Base-by-base conservation (phyloP, 441 rosid species). In the Aquilaria agallochum region DNA sequence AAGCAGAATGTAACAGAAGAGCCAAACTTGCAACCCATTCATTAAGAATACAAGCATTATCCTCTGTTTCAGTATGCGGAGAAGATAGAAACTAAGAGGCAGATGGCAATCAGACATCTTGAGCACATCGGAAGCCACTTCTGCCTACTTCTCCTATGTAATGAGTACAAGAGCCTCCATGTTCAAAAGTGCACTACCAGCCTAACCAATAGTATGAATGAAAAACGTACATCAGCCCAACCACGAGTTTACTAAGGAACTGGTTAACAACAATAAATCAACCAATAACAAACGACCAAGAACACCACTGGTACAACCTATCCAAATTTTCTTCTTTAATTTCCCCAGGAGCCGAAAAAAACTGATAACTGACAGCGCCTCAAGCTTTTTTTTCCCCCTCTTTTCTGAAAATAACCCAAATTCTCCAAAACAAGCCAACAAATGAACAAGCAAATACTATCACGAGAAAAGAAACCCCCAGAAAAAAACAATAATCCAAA, bases 21-120 rank as follows among this genome's bases (percentile, higher is more conserved):
- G 87, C 93, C 83, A 86, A 89, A 84, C 89, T 86, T 77, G 90
- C 76, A 73, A 53, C 52, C 84, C 88, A 86, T 36, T 49, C 2
- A 74, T 59, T 64, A 51, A 77, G 76, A 55, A 66, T 44, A 72
- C 87, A 81, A 84, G 91, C 84, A 90, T 90, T 88, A 82, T 76
- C 73, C 70, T 81, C 88, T 68, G 88, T 56, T 65, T 65, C 9
- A 34, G 15, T 83, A 55, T 87, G 48, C 13, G 82, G 79, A 81
- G 88, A 78, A 78, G 74, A 59, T 15, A 45, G 45, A 7, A 2
- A 11, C 50, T 47, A 74, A 58, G 48, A 63, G 77, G 72, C 46
- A 27, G 65, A 60, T 64, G 77, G 75, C 56, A 49, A 59, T 58
- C 82, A 68, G 78, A 63, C 56, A 79, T 50, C 30, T 55, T 9